phyloP scores from a whole-genome alignment of 2,329 filamentous ascomycete species.

The Pseudopyricularia cyperi region DNA sequence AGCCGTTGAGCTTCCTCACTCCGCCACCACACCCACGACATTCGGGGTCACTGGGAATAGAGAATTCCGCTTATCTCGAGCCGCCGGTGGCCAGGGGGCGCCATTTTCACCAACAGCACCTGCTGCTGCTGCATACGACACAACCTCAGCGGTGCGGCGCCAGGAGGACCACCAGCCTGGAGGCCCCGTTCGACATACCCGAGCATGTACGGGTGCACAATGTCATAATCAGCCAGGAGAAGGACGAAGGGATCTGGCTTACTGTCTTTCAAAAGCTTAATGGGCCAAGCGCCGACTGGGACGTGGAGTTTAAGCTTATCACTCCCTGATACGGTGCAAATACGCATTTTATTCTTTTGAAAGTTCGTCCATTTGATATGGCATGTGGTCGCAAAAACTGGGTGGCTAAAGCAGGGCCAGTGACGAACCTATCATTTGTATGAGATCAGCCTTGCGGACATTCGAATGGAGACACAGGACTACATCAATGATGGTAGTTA shows the following conservation, averaged over 20 bases:
- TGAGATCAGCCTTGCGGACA: too few species aligned
- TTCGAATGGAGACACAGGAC: too few species aligned
- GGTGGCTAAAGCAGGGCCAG: too few species aligned
- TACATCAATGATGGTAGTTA: too few species aligned
- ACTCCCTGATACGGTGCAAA: not conserved
- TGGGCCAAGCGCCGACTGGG: slow-evolving; percentile 16
- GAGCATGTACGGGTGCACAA: slow-evolving; percentile 17
- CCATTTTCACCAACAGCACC: slow-evolving; percentile 1
- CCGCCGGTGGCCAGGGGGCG: not conserved
- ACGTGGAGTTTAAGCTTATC: slow-evolving; percentile 15
- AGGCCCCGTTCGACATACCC: slow-evolving; percentile 18
- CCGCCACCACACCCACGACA: not conserved
- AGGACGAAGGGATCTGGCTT: slow-evolving; percentile 17
- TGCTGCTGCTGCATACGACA: not conserved
- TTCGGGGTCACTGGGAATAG: not conserved
- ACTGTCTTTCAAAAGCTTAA: slow-evolving; percentile 17
- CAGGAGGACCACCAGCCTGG: slow-evolving; percentile 5
- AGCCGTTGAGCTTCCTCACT: slow-evolving; percentile 2
- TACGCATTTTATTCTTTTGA: too few species aligned
- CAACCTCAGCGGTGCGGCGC: not conserved
- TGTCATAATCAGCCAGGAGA: slow-evolving; percentile 15
- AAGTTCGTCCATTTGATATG: too few species aligned
- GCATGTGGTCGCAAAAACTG: too few species aligned
- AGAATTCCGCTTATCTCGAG: not conserved
- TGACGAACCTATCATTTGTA: too few species aligned